Base-by-base conservation (phyloP, 129 eudicot species). In the Dittrichia graveolens region DNA sequence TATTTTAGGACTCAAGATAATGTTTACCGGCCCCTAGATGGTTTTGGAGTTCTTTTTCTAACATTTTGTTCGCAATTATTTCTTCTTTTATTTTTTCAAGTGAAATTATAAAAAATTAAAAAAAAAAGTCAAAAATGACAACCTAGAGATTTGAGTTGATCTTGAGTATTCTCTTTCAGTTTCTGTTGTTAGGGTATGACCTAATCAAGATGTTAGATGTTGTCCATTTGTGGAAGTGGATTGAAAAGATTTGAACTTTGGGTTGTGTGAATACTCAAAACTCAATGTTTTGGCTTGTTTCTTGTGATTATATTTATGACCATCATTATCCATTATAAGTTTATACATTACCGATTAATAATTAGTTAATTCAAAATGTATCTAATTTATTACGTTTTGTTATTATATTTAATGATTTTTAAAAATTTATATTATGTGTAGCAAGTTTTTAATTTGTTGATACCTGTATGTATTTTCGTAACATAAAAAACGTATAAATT, bases 161-260 rank as follows among this genome's bases (percentile, higher is more conserved):
- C 53, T 63, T 63, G 47, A 59, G 59, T 45, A 60, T 58, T 72
- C 47, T 37, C 12, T 19, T 24, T 24, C 31, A 24, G 31, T 41
- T 70, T 73, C 24, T 73, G 40, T 47, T 37, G 49, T 73, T 47
- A 61, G n/a, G 69, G 77, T 35, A 61, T 35, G 67, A 75, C 79
- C 73, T 54, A 75, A 65, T 75, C 72, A 75, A 65, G 39, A 31
- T 41, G 69, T 61, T 73, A 24, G 31, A 24, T 24, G 31, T 24
- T 24, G 73, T 75, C 73, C 48, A 44, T 65, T 43, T 75, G 66
- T 75, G 73, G 73, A 75, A 75, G 65, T 65, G 72, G 79, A 53
- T 75, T 47, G 57, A 58, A 53, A 37, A 68, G 31, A n/a, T 35
- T 35, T 68, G 5, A 8, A 68, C 61, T 43, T 68, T 68, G 57